Evolutionary conservation across 2,329 filamentous ascomycete genomes (phyloP), one percentile per base, ranked within the genome.

Genomic region (Eurotiales sp.): DNA sequence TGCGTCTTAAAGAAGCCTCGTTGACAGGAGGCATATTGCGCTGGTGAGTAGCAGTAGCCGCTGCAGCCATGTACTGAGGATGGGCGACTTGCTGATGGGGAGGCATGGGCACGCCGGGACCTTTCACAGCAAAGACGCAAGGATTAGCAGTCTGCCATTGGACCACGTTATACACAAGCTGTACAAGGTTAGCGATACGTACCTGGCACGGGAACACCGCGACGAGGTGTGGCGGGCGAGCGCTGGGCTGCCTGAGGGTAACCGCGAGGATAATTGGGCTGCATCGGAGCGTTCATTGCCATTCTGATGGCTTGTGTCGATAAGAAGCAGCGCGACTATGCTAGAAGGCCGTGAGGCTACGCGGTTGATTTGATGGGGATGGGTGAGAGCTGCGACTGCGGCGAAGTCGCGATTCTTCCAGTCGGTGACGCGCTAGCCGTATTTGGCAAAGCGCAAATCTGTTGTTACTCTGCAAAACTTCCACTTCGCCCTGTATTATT

Each of bases 1-100:
- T 90, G 60, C 89, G 84, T 55, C 90, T 84, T 69, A 91, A 90
- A 41, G 87, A 84, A 56, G 66, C 64, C 40, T 72, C 70, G 27
- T 67, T 69, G 22, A 67, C 65, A 40, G 68, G 67, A 30, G 65
- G 55, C 55, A 68, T 67, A 50, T 62, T 60, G 52, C 69, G 70
- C 57, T 68, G 67, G 17, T 54, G 52, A 42, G 42, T 36, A 15
- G 49, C 25, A 7, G 49, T 30, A 17, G 39, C 39, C 3, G 47
- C 37, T 19, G 64, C 58, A 22, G 68, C 55, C 56, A 71, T 62
- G 52, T 69, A 68, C 49, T 72, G 70, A 21, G 66, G 62, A 40
- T 69, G 62, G 19, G 68, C 62, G 17, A 68, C 62, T 52, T 72
- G 70, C 52, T 69, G 68, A 34, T 64, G 58, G 37, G 44, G 49